These are phyloP conservation scores for Melampsora americana DNA, from an alignment of 1,284 basidiomycete species.

Conservation along the genomic window DNA sequence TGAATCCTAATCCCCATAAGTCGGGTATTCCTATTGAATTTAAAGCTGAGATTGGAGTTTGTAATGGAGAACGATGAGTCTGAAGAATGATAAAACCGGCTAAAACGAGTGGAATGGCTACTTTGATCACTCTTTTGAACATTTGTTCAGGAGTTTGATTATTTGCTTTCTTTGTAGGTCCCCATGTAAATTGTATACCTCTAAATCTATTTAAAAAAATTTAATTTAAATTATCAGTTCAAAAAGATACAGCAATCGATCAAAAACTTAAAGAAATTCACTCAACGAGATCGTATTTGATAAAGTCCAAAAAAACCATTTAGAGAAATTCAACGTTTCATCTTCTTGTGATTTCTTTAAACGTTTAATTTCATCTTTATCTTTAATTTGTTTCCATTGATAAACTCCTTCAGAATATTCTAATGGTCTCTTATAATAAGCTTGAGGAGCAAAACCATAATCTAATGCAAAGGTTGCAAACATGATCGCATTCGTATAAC, in stretches of 20 bases:
- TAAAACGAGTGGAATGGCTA: not conserved
- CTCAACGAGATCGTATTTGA: not conserved
- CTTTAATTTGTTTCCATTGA: not conserved
- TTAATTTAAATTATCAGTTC: too few species aligned
- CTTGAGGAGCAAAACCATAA: not conserved
- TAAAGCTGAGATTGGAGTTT: slow-evolving; percentile 3
- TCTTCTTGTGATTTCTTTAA: too few species aligned
- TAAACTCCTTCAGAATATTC: not conserved
- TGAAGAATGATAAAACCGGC: not conserved
- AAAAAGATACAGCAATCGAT: not conserved
- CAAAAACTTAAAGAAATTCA: not conserved
- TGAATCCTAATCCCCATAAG: not conserved
- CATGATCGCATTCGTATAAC: not conserved
- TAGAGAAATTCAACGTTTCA: too few species aligned
- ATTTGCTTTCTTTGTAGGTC: not conserved
- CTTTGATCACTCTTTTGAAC: not conserved
- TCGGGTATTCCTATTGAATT: not conserved
- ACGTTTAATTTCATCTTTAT: not conserved
- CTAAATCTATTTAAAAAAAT: not conserved
- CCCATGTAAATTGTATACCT: not conserved
- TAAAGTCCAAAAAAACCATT: not conserved
- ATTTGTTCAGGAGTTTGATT: not conserved
- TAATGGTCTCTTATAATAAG: slow-evolving; percentile 5
- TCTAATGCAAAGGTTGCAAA: not conserved
- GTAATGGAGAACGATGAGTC: not conserved